Evolutionary conservation across 1,284 basidiomycete species (phyloP).

Genomic region (Malassezia restricta): DNA sequence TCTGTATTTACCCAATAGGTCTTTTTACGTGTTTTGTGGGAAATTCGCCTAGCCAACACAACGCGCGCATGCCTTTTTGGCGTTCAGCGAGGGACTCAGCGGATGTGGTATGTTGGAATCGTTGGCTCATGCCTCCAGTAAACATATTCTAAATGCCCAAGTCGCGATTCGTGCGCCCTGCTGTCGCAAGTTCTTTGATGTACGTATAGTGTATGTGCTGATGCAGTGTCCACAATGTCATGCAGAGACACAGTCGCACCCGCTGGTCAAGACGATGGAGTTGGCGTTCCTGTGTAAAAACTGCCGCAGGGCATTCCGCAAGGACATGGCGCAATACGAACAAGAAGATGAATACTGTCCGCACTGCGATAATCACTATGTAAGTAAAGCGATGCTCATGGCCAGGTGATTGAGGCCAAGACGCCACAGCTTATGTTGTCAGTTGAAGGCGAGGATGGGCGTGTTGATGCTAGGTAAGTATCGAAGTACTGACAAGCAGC

Average conservation of each 20-base stretch:
- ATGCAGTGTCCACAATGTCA: constrained; percentile 76
- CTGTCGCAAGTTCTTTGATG: constrained; percentile 44
- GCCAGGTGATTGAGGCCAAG: constrained; percentile 80
- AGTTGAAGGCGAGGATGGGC: constrained; percentile 78
- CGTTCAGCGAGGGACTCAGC: no score
- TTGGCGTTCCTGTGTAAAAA: constrained; percentile 95
- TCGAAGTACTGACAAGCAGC: not conserved
- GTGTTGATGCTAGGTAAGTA: constrained; percentile 68
- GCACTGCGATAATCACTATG: constrained; percentile 94
- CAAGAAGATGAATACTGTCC: constrained; percentile 96
- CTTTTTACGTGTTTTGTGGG: not conserved
- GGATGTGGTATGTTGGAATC: constrained; percentile 10
- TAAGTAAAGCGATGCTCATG: constrained; percentile 48
- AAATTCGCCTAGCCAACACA: not conserved
- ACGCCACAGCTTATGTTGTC: constrained; percentile 71
- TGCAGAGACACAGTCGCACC: constrained; percentile 66
- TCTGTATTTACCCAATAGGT: not conserved
- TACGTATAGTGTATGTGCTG: constrained; percentile 4
- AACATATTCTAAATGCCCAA: constrained; percentile 45
- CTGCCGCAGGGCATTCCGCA: constrained; percentile 90
- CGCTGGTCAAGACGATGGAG: constrained; percentile 64
- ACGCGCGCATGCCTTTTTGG: no score
- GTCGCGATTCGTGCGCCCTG: constrained; percentile 43
- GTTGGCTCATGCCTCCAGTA: constrained; percentile 19
- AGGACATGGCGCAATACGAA: constrained; percentile 80